Conservation (phyloP, 768 basidiomycete species). For the Auricularia sp. region DNA sequence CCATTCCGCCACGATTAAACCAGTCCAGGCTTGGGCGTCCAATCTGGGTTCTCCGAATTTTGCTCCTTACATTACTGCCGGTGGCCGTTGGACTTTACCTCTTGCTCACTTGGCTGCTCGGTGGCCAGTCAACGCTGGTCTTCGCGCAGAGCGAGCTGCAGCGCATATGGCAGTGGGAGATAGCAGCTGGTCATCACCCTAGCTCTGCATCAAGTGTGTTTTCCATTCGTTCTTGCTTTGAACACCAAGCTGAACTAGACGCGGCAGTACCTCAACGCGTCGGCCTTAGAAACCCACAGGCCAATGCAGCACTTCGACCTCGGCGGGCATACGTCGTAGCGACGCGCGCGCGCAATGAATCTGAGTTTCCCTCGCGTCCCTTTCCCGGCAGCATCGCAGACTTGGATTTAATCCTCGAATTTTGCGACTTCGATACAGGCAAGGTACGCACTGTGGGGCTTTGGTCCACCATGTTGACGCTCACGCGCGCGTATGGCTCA, state of each 20-base stretch:
- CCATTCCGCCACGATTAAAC: neutral
- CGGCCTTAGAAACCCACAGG: slow-evolving; percentile 15
- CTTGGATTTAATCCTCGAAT: slow-evolving; percentile 31
- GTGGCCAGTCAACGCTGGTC: slow-evolving; percentile 9
- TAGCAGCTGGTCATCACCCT: slow-evolving; percentile 35
- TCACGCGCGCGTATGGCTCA: neutral
- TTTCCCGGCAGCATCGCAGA: slow-evolving; percentile 28
- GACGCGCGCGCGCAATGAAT: slow-evolving; percentile 20
- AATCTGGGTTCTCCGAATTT: neutral
- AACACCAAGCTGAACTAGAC: neutral
- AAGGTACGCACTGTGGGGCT: slow-evolving; percentile 11
- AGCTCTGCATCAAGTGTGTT: slow-evolving; percentile 22
- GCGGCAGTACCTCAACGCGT: neutral
- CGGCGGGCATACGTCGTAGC: slow-evolving; percentile 3
- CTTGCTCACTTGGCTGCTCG: neutral
- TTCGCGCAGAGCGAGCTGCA: slow-evolving; percentile 22
- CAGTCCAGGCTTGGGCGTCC: neutral
- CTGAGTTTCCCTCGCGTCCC: slow-evolving; percentile 31
- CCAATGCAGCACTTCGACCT: slow-evolving; percentile 22
- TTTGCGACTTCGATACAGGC: slow-evolving; percentile 17
- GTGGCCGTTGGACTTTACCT: neutral
- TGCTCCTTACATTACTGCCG: neutral
- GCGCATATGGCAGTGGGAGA: slow-evolving; percentile 38
- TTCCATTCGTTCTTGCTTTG: neutral
- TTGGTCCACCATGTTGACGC: neutral